A percentile compares a stretch with the other conserved stretches of the same genome.
Evolutionary conservation across 2,329 filamentous ascomycete species (phyloP).

Genomic region (Fusarium buxicola): DNA sequence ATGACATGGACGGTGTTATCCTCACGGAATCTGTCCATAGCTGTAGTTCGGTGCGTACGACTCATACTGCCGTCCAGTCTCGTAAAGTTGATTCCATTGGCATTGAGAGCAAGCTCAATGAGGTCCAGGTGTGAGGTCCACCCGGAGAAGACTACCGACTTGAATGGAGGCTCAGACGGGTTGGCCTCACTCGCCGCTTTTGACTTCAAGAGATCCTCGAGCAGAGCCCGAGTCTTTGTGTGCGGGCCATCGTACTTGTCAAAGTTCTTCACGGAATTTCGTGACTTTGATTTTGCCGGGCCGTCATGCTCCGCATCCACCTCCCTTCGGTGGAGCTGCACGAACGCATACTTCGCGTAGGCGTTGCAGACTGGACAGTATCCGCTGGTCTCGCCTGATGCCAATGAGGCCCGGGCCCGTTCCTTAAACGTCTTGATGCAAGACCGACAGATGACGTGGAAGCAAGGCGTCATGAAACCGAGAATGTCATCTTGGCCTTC

Average conservation of each 20-base stretch:
- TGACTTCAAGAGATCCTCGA: slow-evolving; percentile 77
- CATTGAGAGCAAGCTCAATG: slow-evolving; percentile 82
- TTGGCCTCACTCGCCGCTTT: slow-evolving; percentile 70
- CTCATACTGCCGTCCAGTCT: slow-evolving; percentile 94
- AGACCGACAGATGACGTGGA: slow-evolving; percentile 82
- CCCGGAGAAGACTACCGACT: slow-evolving; percentile 94
- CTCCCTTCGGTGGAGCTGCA: slow-evolving; percentile 74
- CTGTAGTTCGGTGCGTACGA: slow-evolving; percentile 76
- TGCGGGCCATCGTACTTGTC: slow-evolving; percentile 85
- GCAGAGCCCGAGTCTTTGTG: slow-evolving; percentile 87
- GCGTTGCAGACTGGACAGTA: slow-evolving; percentile 77
- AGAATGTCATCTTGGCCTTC: slow-evolving; percentile 73
- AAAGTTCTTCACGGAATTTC: slow-evolving; percentile 63
- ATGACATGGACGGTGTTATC: slow-evolving; percentile 80
- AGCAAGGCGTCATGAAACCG: slow-evolving; percentile 87
- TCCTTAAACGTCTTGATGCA: slow-evolving; percentile 74
- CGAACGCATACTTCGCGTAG: slow-evolving; percentile 71
- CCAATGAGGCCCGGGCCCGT: slow-evolving; percentile 57
- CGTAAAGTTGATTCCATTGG: slow-evolving; percentile 73
- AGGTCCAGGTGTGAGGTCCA: slow-evolving; percentile 97
- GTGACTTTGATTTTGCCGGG: slow-evolving; percentile 53
- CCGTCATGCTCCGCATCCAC: slow-evolving; percentile 68
- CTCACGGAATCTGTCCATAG: slow-evolving; percentile 82
- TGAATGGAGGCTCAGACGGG: slow-evolving; percentile 79
- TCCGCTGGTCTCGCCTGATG: slow-evolving; percentile 56